phyloP scores from a whole-genome alignment of 805 yeast species.

The Sungouiella blattae region DNA sequence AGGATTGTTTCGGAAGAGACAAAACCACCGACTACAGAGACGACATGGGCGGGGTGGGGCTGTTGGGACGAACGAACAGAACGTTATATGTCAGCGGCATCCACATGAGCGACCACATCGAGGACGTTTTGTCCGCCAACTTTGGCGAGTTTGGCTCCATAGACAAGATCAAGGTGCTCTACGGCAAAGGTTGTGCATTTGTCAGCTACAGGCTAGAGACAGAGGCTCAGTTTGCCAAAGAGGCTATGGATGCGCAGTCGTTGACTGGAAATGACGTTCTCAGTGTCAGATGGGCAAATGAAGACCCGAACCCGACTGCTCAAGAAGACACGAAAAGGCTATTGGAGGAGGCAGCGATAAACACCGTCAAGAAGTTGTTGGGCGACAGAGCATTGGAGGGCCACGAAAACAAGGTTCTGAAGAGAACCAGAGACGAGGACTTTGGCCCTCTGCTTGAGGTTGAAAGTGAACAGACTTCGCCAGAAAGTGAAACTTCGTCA shows the following conservation, averaged over 20 bases:
- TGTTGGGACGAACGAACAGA: constrained; percentile 62
- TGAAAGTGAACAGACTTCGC: no score
- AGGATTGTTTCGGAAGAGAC: constrained; percentile 92
- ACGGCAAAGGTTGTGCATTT: constrained; percentile 70
- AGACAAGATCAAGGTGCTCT: constrained; percentile 59
- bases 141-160: constrained; percentile 78
- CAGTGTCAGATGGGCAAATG: constrained; percentile 82
- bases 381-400: constrained; percentile 17
- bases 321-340: constrained; percentile 46
- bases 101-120: constrained; percentile 36
- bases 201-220: constrained; percentile 64
- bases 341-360: constrained; percentile 50
- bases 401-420: no score
- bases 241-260: constrained; percentile 86
- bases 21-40: constrained; percentile 78
- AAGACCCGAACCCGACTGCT: constrained; percentile 77
- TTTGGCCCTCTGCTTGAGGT: no score
- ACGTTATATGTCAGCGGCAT: constrained; percentile 74
- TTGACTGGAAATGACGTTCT: constrained; percentile 60
- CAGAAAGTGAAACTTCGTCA: no score
- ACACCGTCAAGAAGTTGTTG: constrained; percentile 46
- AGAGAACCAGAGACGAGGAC: no score
- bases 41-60: constrained; percentile 94
- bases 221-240: constrained; percentile 92
- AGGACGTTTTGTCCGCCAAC: constrained; percentile 33